These are phyloP conservation scores for Xylariaceae sp. DNA, from an alignment of 2,329 filamentous ascomycete species.

Conservation along the genomic window DNA sequence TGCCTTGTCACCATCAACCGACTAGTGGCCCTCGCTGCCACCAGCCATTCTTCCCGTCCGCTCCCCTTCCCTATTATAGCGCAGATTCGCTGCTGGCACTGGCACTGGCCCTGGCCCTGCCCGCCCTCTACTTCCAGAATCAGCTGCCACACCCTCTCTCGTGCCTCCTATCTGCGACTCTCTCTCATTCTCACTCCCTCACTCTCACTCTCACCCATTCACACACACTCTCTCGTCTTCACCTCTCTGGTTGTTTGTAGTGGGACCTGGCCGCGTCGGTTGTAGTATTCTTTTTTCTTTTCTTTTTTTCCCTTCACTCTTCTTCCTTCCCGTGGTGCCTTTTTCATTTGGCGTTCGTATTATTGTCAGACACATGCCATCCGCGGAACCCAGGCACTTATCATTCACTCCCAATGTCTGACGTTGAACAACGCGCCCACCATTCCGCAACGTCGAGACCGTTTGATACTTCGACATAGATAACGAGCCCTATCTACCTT, in stretches of 20 bases:
- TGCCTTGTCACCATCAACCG: slow-evolving; percentile 8
- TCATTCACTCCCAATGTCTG: slow-evolving; percentile 29
- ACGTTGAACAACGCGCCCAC: slow-evolving; percentile 28
- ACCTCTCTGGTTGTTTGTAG: background rate
- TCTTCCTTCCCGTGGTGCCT: slow-evolving; percentile 13
- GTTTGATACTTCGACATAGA: slow-evolving; percentile 22
- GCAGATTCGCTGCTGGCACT: slow-evolving; percentile 15
- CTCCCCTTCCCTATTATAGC: slow-evolving; percentile 14
- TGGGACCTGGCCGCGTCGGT: background rate
- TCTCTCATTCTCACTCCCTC: slow-evolving; percentile 5
- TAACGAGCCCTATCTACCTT: slow-evolving; percentile 8
- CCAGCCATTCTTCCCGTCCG: slow-evolving; percentile 5
- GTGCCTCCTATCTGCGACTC: slow-evolving; percentile 3
- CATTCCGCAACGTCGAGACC: slow-evolving; percentile 22
- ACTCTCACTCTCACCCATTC: slow-evolving; percentile 4
- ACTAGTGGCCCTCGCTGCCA: slow-evolving; percentile 6
- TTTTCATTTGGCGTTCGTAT: slow-evolving; percentile 20
- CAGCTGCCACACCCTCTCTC: slow-evolving; percentile 3
- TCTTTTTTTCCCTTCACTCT: slow-evolving; percentile 1
- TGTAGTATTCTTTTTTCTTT: background rate
- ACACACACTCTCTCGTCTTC: slow-evolving; percentile 2
- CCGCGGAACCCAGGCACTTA: slow-evolving; percentile 16
- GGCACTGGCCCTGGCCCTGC: background rate
- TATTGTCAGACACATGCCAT: slow-evolving; percentile 23
- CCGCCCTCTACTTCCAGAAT: slow-evolving; percentile 9